A percentile compares a stretch with the other conserved stretches of the same genome.
These are phyloP conservation scores for Fragaria iinumae DNA, from an alignment of 306 rosid species.

Conservation along the genomic window DNA sequence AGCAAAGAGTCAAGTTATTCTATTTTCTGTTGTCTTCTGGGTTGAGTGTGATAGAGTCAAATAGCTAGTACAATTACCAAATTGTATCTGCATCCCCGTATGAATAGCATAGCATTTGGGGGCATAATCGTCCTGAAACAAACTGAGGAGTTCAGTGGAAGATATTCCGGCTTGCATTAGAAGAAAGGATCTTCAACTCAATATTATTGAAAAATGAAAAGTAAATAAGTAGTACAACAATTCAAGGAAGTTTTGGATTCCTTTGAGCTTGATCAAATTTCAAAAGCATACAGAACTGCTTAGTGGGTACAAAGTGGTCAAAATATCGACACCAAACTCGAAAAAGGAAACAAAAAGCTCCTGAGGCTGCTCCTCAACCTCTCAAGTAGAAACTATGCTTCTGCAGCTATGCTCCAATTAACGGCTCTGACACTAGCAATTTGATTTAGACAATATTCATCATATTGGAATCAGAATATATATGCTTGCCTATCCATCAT, in stretches of 20 bases:
- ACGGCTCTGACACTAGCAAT: background rate
- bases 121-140: slow-evolving; percentile 4
- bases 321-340: background rate
- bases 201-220: background rate
- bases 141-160: slow-evolving; percentile 4
- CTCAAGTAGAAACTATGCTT: slow-evolving; percentile 1
- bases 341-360: background rate
- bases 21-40: background rate
- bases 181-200: slow-evolving; percentile 20
- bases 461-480: background rate
- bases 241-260: background rate
- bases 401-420: background rate
- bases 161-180: slow-evolving; percentile 14
- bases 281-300: background rate
- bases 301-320: background rate
- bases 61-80: background rate
- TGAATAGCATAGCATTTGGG: background rate
- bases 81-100: background rate
- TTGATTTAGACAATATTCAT: background rate
- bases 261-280: background rate
- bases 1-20: slow-evolving; percentile 5
- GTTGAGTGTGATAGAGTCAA: background rate
- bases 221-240: background rate
- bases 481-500: slow-evolving; percentile 6
- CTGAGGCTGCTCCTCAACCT: background rate